Evolutionary conservation across 331 rosid genomes (phyloP).

Genomic region (Ulmus americana): DNA sequence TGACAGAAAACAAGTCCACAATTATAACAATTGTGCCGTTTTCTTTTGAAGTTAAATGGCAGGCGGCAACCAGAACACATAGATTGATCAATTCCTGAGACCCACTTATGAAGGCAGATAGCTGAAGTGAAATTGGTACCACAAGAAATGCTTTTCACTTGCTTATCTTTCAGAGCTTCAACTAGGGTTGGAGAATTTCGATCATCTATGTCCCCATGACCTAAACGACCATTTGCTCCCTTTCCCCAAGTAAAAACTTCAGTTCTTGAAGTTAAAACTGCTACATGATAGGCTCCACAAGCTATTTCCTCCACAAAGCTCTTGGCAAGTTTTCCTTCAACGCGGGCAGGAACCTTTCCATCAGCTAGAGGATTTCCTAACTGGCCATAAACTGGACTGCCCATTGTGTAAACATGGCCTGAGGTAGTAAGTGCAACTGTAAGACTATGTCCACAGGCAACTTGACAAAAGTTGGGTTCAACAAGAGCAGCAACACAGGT

Average conservation of each 20-base stretch:
- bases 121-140: slow-evolving; percentile 93
- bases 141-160: slow-evolving; percentile 90
- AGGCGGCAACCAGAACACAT: slow-evolving; percentile 99
- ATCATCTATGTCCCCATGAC: slow-evolving; percentile 89
- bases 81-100: slow-evolving; percentile 97
- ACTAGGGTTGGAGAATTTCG: slow-evolving; percentile 69
- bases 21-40: slow-evolving; percentile 95
- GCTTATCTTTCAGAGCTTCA: slow-evolving; percentile 91
- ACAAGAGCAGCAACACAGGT: slow-evolving; percentile 95
- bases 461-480: slow-evolving; percentile 80
- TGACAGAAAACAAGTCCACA: slow-evolving; percentile 99
- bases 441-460: slow-evolving; percentile 92
- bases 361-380: slow-evolving; percentile 84
- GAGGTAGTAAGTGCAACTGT: slow-evolving; percentile 86
- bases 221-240: slow-evolving; percentile 98
- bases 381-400: slow-evolving; percentile 97
- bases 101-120: slow-evolving; percentile 99
- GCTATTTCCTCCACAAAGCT: slow-evolving; percentile 92
- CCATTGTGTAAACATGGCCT: slow-evolving; percentile 90
- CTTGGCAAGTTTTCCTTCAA: slow-evolving; percentile 78
- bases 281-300: slow-evolving; percentile 97
- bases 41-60: slow-evolving; percentile 93
- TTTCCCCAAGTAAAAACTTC: slow-evolving; percentile 99
- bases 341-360: slow-evolving; percentile 72
- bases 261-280: slow-evolving; percentile 82